Conservation (phyloP, 1,284 basidiomycete genomes). For the Dichomitus squalens region DNA sequence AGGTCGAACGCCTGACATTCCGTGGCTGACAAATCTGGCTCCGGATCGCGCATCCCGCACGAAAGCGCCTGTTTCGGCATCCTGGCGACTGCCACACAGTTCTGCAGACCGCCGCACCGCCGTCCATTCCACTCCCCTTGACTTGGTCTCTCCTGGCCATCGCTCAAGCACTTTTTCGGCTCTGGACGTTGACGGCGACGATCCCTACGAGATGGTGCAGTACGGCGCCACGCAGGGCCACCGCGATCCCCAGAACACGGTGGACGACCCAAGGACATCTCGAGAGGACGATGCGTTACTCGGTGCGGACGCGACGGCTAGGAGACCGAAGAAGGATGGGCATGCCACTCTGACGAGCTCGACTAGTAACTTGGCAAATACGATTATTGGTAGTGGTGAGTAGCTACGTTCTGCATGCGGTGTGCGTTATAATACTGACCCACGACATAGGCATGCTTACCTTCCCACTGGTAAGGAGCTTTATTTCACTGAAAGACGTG, state of each 20-base stretch:
- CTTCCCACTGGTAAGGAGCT: conserved; percentile 68
- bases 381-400: conserved; percentile 86
- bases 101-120: conserved; percentile 1
- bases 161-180: conserved; percentile 11
- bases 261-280: conserved; percentile 20
- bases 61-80: conserved; percentile 13
- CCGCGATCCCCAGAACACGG: conserved; percentile 13
- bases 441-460: conserved; percentile 73
- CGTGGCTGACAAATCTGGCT: conserved; percentile 23
- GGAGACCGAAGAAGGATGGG: conserved; percentile 50
- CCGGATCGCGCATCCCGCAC: conserved; percentile 6
- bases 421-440: conserved; percentile 9
- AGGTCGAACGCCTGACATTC: too few relatives aligned
- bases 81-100: conserved; percentile 2
- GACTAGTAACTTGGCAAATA: conserved; percentile 81
- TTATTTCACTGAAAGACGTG: neutral
- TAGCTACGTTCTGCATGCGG: conserved; percentile 22
- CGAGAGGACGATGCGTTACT: conserved; percentile 53
- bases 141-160: conserved; percentile 11
- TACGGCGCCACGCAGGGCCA: conserved; percentile 53
- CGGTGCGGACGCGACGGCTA: conserved; percentile 40
- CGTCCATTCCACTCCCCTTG: conserved; percentile 20
- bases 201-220: conserved; percentile 61
- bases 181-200: conserved; percentile 25
- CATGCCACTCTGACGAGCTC: conserved; percentile 68